Evolutionary conservation across 768 basidiomycete species (phyloP).

Genomic region (Suillus sp.): DNA sequence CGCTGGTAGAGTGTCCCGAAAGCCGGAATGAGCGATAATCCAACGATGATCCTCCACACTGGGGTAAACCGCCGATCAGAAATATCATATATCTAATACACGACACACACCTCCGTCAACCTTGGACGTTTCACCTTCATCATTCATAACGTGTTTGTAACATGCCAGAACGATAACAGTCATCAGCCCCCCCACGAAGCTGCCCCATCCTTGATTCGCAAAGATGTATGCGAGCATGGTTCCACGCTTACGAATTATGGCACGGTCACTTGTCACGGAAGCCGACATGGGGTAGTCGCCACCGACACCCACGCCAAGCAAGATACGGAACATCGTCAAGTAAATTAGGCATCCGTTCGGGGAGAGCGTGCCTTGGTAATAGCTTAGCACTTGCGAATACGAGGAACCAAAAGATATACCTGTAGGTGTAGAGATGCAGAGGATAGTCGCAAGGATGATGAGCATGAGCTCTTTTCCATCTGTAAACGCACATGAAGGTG

Average conservation of each 20-base stretch:
- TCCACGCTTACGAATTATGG: conserved; percentile 65
- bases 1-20: conserved; percentile 77
- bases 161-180: conserved; percentile 64
- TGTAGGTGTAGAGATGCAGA: conserved; percentile 67
- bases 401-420: conserved; percentile 28
- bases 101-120: conserved; percentile 63
- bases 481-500: conserved; percentile 26
- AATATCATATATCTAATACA: conserved; percentile 4
- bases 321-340: conserved; percentile 64
- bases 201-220: conserved; percentile 79
- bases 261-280: conserved; percentile 65
- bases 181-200: conserved; percentile 59
- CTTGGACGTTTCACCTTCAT: conserved; percentile 56
- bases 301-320: conserved; percentile 78
- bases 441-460: conserved; percentile 76
- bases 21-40: conserved; percentile 75
- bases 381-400: neutral
- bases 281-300: conserved; percentile 84
- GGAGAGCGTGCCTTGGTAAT: conserved; percentile 46
- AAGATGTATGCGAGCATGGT: conserved; percentile 79
- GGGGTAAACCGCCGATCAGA: neutral
- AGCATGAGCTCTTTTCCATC: conserved; percentile 82
- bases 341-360: conserved; percentile 60
- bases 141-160: conserved; percentile 67
- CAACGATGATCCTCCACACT: conserved; percentile 76